Evolutionary conservation across 352 stramenopile species (phyloP), one percentile per base, ranked within the genome.

Genomic region (Aphanomyces stellatus): DNA sequence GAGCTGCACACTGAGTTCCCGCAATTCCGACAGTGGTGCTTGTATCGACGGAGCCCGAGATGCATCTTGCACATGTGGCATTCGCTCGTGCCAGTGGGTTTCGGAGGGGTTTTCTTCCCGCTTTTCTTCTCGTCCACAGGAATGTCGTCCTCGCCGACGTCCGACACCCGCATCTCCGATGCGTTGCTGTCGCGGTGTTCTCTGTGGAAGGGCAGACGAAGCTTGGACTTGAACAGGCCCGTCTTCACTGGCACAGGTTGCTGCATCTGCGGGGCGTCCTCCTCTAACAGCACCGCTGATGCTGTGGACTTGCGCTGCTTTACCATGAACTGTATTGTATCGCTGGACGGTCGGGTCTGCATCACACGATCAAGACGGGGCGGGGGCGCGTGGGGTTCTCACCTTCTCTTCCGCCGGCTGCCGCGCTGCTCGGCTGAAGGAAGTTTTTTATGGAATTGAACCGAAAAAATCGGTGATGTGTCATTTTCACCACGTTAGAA

Each of bases 21-120:
- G 42, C 82, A 90, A 42, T 90, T 90, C 33, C 79, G 73, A 57
- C 80, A 90, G 48, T 78, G 79, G 65, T 88, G 82, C 76, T 88
- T 67, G 33, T 57, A 40, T 17, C 60, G 60, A 13, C 60, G 60
- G 25, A 67, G 48, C 4, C 60, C 60, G 28, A 67, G 22, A 43
- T 49, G 48, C 10, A 53, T 67, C 24, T 53, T 55, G 34, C 60
- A 67, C 43, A 67, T 48, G 49, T 67, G 60, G 49, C 60, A 67
- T 48, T 67, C 60, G 37, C 48, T 67, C n/a, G 60, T 51, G 3
- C 37, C n/a, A 15, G 60, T 57, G 22, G 48, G 48, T 37, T 67
- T 67, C 4, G 60, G 60, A 1, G 60, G 60, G 11, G 49, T 57
- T 37, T 57, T 57, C 49, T 57, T 57, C 13, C 49, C 49, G 6